These are phyloP conservation scores for Yamadazyma blattariae DNA, from an alignment of 1,139 yeast genomes.

Conservation along the genomic window DNA sequence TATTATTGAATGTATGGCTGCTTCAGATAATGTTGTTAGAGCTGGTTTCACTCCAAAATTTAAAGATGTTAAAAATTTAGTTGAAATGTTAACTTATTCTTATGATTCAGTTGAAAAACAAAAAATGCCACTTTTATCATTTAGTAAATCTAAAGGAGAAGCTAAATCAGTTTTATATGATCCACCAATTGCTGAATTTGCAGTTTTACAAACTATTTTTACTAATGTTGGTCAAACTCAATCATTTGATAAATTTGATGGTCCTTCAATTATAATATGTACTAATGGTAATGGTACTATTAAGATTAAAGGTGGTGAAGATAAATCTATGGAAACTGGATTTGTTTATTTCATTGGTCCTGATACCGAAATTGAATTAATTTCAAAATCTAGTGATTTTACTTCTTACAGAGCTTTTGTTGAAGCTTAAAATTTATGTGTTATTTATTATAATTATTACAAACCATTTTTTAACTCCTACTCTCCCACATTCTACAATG, in stretches of 20 bases:
- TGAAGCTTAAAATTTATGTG: conserved; percentile 64
- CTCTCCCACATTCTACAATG: background rate
- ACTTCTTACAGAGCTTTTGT: conserved; percentile 86
- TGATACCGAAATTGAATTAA: conserved; percentile 58
- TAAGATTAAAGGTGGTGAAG: conserved; percentile 43
- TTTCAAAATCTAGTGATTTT: conserved; percentile 52
- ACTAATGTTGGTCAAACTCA: conserved; percentile 46
- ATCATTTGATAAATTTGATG: conserved; percentile 58
- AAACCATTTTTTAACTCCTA: no score
- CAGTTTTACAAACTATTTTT: conserved; percentile 75
- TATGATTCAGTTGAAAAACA: conserved; percentile 90
- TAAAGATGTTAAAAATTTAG: conserved; percentile 89
- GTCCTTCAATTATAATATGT: conserved; percentile 85
- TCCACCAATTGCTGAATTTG: conserved; percentile 96
- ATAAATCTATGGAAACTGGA: conserved; percentile 52
- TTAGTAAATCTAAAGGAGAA: conserved; percentile 65
- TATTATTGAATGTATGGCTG: conserved; percentile 99
- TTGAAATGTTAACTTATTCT: conserved; percentile 85
- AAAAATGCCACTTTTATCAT: conserved; percentile 72
- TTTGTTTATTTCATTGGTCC: conserved; percentile 86
- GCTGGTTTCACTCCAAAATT: conserved; percentile 99
- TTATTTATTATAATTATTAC: no score
- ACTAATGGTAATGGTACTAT: conserved; percentile 76
- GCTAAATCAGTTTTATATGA: conserved; percentile 70
- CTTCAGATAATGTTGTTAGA: conserved; percentile 95